Conservation (phyloP, 768 basidiomycete genomes). For the Lactarius akahatsu region DNA sequence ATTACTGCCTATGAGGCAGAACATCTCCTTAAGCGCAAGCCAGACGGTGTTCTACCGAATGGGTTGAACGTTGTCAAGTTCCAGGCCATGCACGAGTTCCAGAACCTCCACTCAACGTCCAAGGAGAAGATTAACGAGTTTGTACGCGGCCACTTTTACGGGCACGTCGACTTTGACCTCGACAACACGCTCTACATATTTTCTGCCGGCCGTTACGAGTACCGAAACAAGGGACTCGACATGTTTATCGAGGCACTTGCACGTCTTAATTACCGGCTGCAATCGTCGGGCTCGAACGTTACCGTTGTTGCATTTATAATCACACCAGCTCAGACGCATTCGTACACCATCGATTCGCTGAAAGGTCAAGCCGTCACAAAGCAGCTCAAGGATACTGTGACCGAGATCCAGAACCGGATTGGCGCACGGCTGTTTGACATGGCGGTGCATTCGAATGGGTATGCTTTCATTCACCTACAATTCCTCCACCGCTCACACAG, state of each 20-base stretch:
- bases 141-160: slow-evolving; percentile 96
- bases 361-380: slow-evolving; percentile 98
- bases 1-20: slow-evolving; percentile 98
- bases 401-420: slow-evolving; percentile 91
- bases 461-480: slow-evolving; percentile 30
- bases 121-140: slow-evolving; percentile 99
- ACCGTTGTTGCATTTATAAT: slow-evolving; percentile 99
- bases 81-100: slow-evolving; percentile 99
- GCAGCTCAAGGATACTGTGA: slow-evolving; percentile 93
- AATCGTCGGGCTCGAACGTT: slow-evolving; percentile 63
- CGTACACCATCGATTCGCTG: slow-evolving; percentile 95
- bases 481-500: slow-evolving; percentile 4
- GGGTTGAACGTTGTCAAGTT: slow-evolving; percentile 99
- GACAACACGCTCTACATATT: slow-evolving; percentile 94
- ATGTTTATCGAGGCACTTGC: slow-evolving; percentile 99
- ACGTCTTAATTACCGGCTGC: slow-evolving; percentile 68
- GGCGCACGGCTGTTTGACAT: slow-evolving; percentile 93
- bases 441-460: slow-evolving; percentile 91
- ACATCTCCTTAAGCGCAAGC: slow-evolving; percentile 95
- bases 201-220: slow-evolving; percentile 99
- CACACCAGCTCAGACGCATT: slow-evolving; percentile 95
- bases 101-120: slow-evolving; percentile 86
- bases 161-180: slow-evolving; percentile 94
- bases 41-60: slow-evolving; percentile 95
- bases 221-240: slow-evolving; percentile 98